Base-by-base conservation (phyloP, 164 flowering plant species). In the Protea cynaroides region DNA sequence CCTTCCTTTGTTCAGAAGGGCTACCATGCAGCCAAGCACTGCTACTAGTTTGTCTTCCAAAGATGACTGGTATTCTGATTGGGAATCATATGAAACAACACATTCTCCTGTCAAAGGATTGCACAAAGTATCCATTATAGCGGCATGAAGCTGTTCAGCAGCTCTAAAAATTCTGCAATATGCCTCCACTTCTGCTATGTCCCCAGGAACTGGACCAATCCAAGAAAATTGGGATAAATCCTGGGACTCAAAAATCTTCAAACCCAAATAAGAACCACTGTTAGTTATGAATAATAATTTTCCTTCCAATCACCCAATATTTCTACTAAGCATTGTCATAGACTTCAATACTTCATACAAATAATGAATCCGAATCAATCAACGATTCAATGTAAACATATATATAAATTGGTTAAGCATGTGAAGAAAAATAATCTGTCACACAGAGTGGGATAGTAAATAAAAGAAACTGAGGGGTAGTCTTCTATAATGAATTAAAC, bases 201-300 rank as follows among this genome's bases (percentile, higher is more conserved):
- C 97, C 47, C 98, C 98, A 46, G 98, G 98, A 77, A 94, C 80
- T 38, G 98, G 98, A 69, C 97, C 97, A 62, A 83, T 70, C 92
- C 93, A 83, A 57, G 82, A 87, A 58, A 73, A 67, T 59, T 83
- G 85, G 25, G 86, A 74, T 52, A 69, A 61, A 69, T 87, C 89
- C 62, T 77, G 77, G 65, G 81, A 64, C 68, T 79, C 85, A 63
- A 68, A 66, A 19, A 71, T 64, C 85, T 84, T 72, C 70, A 70
- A 68, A 63, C 43, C 70, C 62, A 67, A 67, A 65, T 8, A 54
- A 71, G 7, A 64, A n/a, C 49, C 25, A 34, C 21, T 21, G 44
- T 70, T 61, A 76, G 78, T 61, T 5, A 51, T 64, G 38, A 43
- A 19, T 14, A 34, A 44, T 50, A 43, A 15, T 40, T 22, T 18